phyloP scores from a whole-genome alignment of 2,329 filamentous ascomycete species.

The Colletotrichum sp. region DNA sequence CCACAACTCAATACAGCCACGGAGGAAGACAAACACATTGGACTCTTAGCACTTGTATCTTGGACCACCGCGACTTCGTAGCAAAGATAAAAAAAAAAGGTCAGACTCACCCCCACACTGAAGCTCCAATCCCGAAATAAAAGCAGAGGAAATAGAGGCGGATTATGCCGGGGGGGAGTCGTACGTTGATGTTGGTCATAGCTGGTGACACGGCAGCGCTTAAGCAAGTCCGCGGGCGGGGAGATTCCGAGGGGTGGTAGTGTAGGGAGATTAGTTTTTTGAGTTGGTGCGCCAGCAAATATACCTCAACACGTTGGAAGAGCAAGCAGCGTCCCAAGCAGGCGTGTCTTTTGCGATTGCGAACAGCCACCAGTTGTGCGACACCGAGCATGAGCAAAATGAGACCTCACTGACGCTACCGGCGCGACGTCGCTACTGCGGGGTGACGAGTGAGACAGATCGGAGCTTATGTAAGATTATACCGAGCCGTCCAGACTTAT shows the following conservation, averaged over 20 bases:
- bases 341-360: not conserved
- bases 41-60: not conserved
- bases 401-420: not conserved
- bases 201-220: slow-evolving; percentile 12
- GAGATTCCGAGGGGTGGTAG: not conserved
- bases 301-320: not conserved
- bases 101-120: slow-evolving; percentile 56
- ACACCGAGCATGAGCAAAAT: not conserved
- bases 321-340: not conserved
- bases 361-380: not conserved
- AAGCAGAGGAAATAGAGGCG: slow-evolving; percentile 52
- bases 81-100: not conserved
- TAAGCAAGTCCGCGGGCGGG: not conserved
- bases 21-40: not conserved
- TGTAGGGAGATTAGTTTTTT: accelerated
- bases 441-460: not conserved
- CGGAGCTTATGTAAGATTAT: not conserved
- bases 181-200: slow-evolving; percentile 23
- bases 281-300: not conserved
- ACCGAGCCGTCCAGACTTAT: not conserved
- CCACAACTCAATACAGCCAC: not conserved
- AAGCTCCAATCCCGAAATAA: slow-evolving; percentile 61
- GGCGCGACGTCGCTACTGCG: not conserved
- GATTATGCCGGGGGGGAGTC: slow-evolving; percentile 28
- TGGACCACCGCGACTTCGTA: not conserved